phyloP scores from a whole-genome alignment of 495 filamentous ascomycete genomes.

The Daldinia bambusicola region DNA sequence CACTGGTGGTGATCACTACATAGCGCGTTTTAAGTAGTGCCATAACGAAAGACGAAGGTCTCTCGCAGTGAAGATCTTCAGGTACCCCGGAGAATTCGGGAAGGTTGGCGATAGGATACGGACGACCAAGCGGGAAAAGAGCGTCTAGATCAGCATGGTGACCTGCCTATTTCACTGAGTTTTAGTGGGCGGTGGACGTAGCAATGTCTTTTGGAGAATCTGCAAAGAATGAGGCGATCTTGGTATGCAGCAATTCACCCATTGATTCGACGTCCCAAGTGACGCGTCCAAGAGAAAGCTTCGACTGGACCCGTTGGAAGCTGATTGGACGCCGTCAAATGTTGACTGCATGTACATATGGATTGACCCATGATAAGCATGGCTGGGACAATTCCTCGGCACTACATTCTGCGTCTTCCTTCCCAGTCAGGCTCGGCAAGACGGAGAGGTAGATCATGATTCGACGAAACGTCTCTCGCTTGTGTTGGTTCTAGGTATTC shows the following conservation, averaged over 20 bases:
- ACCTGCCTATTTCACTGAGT: constrained; percentile 40
- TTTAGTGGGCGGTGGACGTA: constrained; percentile 28
- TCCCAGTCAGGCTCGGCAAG: constrained; percentile 42
- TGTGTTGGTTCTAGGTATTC: constrained; percentile 30
- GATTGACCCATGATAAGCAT: constrained; percentile 33
- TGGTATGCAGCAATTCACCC: constrained; percentile 36
- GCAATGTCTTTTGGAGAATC: constrained; percentile 24
- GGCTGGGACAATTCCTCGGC: constrained; percentile 37
- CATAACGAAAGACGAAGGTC: constrained; percentile 31
- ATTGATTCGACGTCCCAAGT: constrained; percentile 27
- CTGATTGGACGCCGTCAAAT: constrained; percentile 5
- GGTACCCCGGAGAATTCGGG: constrained; percentile 46
- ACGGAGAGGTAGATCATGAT: constrained; percentile 38
- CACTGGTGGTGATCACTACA: constrained; percentile 32
- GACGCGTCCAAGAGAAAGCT: constrained; percentile 44
- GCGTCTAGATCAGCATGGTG: constrained; percentile 38
- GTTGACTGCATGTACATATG: constrained; percentile 40
- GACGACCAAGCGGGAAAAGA: constrained; percentile 25
- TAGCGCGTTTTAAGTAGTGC: constrained; percentile 22
- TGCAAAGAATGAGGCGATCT: constrained; percentile 28
- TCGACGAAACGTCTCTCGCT: constrained; percentile 30
- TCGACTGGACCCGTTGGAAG: constrained; percentile 32
- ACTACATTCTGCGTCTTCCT: constrained; percentile 39
- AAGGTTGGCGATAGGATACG: constrained; percentile 40
- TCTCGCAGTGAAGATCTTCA: constrained; percentile 50